A percentile compares a stretch with the other conserved stretches of the same genome.
These are phyloP conservation scores for Arabis hirsuta DNA, from an alignment of 345 rosid species.

Conservation along the genomic window DNA sequence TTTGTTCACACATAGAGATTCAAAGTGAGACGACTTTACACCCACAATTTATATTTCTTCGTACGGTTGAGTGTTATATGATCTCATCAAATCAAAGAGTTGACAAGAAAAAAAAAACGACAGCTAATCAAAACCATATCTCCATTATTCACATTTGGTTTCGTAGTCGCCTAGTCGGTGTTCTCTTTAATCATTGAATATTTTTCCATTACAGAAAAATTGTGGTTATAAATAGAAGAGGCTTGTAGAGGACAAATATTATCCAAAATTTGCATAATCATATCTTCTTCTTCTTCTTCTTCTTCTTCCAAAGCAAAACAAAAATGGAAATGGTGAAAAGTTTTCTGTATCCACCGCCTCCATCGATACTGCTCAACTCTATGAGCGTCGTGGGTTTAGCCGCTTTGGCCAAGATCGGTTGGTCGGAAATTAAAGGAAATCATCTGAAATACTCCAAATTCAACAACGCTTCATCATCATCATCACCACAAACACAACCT, in stretches of 20 bases:
- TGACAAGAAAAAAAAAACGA: neutral
- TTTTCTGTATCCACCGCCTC: conserved; percentile 48
- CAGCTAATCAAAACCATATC: neutral
- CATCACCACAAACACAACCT: neutral
- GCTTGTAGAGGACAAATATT: neutral
- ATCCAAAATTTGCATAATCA: neutral
- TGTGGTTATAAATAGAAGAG: conserved; percentile 26
- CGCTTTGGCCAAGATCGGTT: conserved; percentile 43
- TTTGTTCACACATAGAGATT: neutral
- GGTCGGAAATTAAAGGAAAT: conserved; percentile 56
- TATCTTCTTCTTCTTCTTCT: neutral
- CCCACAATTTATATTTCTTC: neutral
- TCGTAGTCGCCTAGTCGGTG: conserved; percentile 19
- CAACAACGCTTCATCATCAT: conserved; percentile 32
- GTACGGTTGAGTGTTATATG: neutral
- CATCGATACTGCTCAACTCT: conserved; percentile 44
- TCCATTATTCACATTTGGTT: neutral
- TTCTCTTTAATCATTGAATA: neutral
- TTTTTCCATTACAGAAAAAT: neutral
- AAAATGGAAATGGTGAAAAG: conserved; percentile 26
- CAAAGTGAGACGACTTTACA: neutral
- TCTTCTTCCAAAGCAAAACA: neutral
- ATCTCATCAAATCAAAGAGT: neutral
- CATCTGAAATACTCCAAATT: conserved; percentile 69
- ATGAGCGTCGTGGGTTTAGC: conserved; percentile 46